Evolutionary conservation across 805 yeast genomes (phyloP).

Genomic region (Isabelozyma rhagii): DNA sequence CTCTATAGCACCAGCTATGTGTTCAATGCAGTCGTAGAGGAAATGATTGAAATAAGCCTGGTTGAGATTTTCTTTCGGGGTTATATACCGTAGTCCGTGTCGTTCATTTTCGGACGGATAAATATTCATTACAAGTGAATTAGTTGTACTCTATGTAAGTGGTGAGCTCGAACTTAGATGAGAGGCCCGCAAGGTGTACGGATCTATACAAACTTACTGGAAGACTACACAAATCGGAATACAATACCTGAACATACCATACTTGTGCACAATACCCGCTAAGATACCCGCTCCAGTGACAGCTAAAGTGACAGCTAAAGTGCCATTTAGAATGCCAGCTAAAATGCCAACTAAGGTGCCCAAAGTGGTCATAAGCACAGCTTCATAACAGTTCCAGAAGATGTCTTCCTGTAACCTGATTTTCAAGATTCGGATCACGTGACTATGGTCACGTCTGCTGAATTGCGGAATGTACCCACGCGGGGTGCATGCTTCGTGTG

Average conservation of each 20-base stretch:
- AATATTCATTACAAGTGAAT: not conserved
- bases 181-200: not conserved
- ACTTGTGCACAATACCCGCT: too few relatives aligned
- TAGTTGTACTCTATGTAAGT: not conserved
- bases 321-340: too few relatives aligned
- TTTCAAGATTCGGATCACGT: not conserved
- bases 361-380: too few relatives aligned
- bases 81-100: not conserved
- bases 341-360: too few relatives aligned
- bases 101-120: not conserved
- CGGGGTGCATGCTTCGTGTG: not conserved
- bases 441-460: not conserved
- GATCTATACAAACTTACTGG: not conserved
- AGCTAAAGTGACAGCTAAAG: too few relatives aligned
- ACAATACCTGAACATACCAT: too few relatives aligned
- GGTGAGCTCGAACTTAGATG: too few relatives aligned
- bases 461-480: not conserved
- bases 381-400: too few relatives aligned
- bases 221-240: too few relatives aligned
- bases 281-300: too few relatives aligned
- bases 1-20: not conserved
- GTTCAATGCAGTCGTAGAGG: not conserved
- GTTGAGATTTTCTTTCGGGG: not conserved
- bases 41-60: not conserved
- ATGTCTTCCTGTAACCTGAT: too few relatives aligned